phyloP scores from a whole-genome alignment of 2,329 filamentous ascomycete species.

The Cercospora nicotianae region DNA sequence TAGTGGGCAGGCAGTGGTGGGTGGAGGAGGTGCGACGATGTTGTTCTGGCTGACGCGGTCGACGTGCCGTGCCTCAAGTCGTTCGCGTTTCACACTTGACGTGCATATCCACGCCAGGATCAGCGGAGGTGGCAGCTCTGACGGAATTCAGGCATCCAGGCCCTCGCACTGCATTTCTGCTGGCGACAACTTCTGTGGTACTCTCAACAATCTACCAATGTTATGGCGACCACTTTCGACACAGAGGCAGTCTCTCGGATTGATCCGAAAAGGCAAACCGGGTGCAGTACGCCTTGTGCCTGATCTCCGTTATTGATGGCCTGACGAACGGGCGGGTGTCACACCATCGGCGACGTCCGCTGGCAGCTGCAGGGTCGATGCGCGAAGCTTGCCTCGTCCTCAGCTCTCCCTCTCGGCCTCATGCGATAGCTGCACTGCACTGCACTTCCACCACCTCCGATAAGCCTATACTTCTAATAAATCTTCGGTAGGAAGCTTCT shows the following conservation, averaged over 20 bases:
- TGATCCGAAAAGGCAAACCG: not conserved
- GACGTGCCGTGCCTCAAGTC: not conserved
- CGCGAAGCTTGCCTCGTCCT: not conserved
- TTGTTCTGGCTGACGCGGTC: not conserved
- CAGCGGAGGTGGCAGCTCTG: not conserved
- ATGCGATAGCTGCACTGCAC: not conserved
- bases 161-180: not conserved
- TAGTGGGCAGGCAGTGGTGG: not conserved
- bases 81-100: conserved; percentile 1
- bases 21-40: not conserved
- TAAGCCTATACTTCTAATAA: conserved; percentile 5
- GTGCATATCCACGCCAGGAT: conserved; percentile 3
- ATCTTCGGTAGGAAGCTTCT: conserved; percentile 13
- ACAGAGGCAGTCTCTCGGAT: not conserved
- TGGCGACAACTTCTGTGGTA: not conserved
- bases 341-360: conserved; percentile 10
- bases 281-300: not conserved
- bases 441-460: conserved; percentile 12
- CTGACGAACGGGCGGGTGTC: not conserved
- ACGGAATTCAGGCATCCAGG: not conserved
- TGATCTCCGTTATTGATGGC: not conserved
- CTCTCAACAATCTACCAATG: not conserved
- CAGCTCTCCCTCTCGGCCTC: not conserved
- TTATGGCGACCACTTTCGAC: not conserved
- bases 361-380: not conserved